Base-by-base conservation (phyloP, 164 flowering plant genomes). In the Sedum album region DNA sequence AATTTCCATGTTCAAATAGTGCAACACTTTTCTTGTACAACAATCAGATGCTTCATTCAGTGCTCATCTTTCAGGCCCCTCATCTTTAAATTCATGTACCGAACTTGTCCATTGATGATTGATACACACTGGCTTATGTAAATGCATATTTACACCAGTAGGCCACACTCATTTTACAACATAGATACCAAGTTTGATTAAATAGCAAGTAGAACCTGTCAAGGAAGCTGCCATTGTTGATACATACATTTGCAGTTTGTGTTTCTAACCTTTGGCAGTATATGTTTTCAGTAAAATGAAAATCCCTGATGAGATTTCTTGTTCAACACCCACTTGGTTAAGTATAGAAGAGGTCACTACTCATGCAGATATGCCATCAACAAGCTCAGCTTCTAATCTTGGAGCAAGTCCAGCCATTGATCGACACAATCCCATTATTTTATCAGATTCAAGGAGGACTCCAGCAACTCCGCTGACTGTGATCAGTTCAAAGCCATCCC, bases 251-350 rank as follows among this genome's bases (percentile, higher is more conserved):
- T 26, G 4, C 76, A 70, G 70, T 70, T 46, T 31, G 31, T 48
- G 38, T 21, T 3, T 28, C 60, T 38, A 17, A 14, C 36, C 9
- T 5, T 66, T 38, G 11, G 21, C 5, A 1, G 17, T 65, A 44
- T 39, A 67, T 60, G 25, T 28, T 31, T 33, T 68, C 41, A 65
- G 69, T 6, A 49, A 68, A 39, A 80, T 79, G 83, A 79, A 76
- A 70, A 66, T 71, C 68, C 76, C 76, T 25, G 78, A 80, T 28
- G 75, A 81, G 48, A 79, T 81, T 69, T 80, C 83, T 68, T 76
- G 82, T 36, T 81, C 84, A 61, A 83, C 84, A 23, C 78, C 85
- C 79, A 79, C 79, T 63, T 70, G 79, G 41, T 21, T 66, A 23
- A 77, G 77, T 79, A 80, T 70, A 78, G 80, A 75, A 1, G 76